Percentiles rank a stretch among this genome's conserved stretches.
Evolutionary conservation across 2,329 filamentous ascomycete genomes (phyloP).

Genomic region (Trichoderma atrobrunneum): DNA sequence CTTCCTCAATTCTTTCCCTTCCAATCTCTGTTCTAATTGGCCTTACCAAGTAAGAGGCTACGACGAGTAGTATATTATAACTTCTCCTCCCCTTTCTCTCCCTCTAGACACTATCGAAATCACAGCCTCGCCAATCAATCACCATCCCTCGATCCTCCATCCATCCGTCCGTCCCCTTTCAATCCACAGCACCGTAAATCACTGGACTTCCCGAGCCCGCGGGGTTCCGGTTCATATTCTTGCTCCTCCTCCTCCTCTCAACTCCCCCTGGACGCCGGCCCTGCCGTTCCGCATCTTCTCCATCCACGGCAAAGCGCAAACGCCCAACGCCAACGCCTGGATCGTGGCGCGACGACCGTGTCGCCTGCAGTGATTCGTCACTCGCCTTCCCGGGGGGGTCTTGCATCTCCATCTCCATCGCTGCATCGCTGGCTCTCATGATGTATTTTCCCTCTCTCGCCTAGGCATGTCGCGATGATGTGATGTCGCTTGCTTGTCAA

Average conservation of each 20-base stretch:
- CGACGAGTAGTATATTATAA: too few species aligned
- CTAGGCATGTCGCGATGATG: constrained; percentile 11
- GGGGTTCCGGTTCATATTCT: background rate
- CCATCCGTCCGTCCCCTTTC: background rate
- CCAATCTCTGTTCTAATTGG: background rate
- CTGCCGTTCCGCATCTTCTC: constrained; percentile 8
- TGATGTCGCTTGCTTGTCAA: constrained; percentile 1
- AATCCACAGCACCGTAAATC: background rate
- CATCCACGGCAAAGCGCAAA: background rate
- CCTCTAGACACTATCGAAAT: background rate
- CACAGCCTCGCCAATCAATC: background rate
- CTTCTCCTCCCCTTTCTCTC: background rate
- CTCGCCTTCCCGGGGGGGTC: background rate
- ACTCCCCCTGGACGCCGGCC: background rate
- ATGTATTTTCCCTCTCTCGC: background rate
- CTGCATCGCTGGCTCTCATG: background rate
- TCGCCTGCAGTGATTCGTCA: background rate
- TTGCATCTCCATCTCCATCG: background rate
- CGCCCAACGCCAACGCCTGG: background rate
- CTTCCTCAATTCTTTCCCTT: background rate
- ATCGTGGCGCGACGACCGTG: background rate
- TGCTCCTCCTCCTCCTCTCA: background rate
- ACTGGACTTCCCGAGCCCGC: constrained; percentile 5
- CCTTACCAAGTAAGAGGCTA: background rate
- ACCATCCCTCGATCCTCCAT: background rate